Evolutionary conservation across 208 protist genomes (phyloP).

Genomic region (Jaenimonas drosophilae): DNA sequence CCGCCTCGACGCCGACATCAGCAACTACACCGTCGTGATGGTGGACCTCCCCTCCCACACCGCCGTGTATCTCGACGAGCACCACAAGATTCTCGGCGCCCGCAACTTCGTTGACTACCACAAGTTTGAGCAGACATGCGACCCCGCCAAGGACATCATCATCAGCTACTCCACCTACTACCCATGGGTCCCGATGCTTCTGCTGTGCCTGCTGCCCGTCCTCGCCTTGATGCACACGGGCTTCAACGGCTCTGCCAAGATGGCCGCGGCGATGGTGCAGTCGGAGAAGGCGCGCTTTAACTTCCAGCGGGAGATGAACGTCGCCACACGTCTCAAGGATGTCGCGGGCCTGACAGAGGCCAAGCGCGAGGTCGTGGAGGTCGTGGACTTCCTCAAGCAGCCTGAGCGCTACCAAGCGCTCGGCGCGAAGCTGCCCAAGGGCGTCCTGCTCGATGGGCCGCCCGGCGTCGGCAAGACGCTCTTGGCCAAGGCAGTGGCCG

Average conservation of each 20-base stretch:
- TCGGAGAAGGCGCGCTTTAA: slow-evolving; percentile 49
- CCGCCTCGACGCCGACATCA: slow-evolving; percentile 28
- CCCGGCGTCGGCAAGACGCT: slow-evolving; percentile 95
- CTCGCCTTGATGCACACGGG: slow-evolving; percentile 30
- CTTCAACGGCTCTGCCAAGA: slow-evolving; percentile 35
- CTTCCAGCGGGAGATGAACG: slow-evolving; percentile 58
- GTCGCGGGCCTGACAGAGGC: slow-evolving; percentile 80
- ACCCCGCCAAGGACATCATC: slow-evolving; percentile 49
- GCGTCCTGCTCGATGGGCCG: slow-evolving; percentile 92
- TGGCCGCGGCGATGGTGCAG: slow-evolving; percentile 13
- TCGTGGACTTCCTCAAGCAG: slow-evolving; percentile 94
- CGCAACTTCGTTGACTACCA: slow-evolving; percentile 66
- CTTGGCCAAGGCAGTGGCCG: slow-evolving; percentile 78
- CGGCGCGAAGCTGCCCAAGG: slow-evolving; percentile 93
- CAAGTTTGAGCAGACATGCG: slow-evolving; percentile 44
- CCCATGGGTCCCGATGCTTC: slow-evolving; percentile 69
- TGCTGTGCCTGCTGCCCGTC: slow-evolving; percentile 60
- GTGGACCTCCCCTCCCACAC: slow-evolving; percentile 41
- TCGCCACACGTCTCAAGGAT: slow-evolving; percentile 60
- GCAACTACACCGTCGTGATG: slow-evolving; percentile 32
- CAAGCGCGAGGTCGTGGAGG: slow-evolving; percentile 84
- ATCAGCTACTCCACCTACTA: slow-evolving; percentile 46
- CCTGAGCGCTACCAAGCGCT: slow-evolving; percentile 89
- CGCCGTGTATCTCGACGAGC: slow-evolving; percentile 39
- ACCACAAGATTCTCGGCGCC: slow-evolving; percentile 37